These are phyloP conservation scores for Physcomitrellopsis africana DNA, from an alignment of 225 moss, liverwort and hornwort species.

Conservation along the genomic window DNA sequence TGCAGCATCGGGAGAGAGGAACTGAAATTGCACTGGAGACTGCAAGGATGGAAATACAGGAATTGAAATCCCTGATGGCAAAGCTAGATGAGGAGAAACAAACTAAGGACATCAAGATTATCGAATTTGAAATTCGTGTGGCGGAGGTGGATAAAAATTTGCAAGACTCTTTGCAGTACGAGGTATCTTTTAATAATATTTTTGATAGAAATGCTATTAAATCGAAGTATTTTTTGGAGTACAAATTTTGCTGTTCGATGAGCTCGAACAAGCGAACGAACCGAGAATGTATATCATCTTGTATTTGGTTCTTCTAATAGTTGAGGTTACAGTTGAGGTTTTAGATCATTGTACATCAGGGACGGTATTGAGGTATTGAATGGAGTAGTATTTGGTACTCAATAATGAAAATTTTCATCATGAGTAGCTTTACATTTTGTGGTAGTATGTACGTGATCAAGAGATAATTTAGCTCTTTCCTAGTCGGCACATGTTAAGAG, in stretches of 20 bases:
- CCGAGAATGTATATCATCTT: not conserved
- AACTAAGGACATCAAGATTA: conserved; percentile 38
- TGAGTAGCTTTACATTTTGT: too few relatives aligned
- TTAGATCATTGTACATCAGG: not conserved
- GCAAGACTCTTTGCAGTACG: conserved; percentile 65
- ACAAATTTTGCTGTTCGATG: conserved; percentile 1
- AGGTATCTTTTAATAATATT: conserved; percentile 60
- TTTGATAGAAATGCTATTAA: not conserved
- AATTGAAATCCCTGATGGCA: conserved; percentile 47
- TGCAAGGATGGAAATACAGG: conserved; percentile 66
- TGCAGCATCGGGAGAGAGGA: conserved; percentile 66
- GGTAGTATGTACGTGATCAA: too few relatives aligned
- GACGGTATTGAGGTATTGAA: conserved; percentile 1
- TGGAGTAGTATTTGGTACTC: too few relatives aligned
- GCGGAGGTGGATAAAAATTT: conserved; percentile 71
- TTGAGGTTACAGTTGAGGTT: not conserved
- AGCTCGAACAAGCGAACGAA: not conserved
- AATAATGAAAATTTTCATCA: too few relatives aligned
- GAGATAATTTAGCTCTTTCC: too few relatives aligned
- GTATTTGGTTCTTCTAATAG: not conserved
- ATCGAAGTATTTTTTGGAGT: not conserved
- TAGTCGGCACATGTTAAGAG: not conserved
- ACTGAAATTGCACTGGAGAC: conserved; percentile 53
- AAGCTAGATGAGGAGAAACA: conserved; percentile 64
- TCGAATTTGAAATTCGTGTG: conserved; percentile 55